phyloP scores from a whole-genome alignment of 352 stramenopile genomes.

The Phytophthora cajani region DNA sequence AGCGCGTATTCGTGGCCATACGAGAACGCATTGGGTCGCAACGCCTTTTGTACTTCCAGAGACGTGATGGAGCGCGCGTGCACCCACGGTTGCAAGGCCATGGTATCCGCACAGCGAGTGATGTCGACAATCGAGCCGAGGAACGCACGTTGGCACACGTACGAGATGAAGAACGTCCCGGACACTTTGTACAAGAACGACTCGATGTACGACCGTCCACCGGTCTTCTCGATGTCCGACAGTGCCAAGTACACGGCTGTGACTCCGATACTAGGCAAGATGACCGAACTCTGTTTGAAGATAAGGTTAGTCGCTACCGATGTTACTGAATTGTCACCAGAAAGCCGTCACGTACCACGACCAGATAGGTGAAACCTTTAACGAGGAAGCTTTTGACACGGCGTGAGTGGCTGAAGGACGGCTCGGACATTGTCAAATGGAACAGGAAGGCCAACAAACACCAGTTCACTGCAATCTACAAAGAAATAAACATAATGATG shows the following conservation, averaged over 20 bases:
- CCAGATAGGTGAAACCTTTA: slow-evolving; percentile 80
- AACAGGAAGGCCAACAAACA: slow-evolving; percentile 73
- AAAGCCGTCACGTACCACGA: slow-evolving; percentile 54
- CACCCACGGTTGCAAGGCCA: slow-evolving; percentile 77
- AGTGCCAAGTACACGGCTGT: slow-evolving; percentile 81
- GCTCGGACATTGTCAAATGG: slow-evolving; percentile 72
- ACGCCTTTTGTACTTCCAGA: slow-evolving; percentile 54
- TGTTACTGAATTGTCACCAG: neutral
- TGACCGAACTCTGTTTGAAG: slow-evolving; percentile 65
- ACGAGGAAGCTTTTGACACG: slow-evolving; percentile 76
- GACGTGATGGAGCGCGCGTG: slow-evolving; percentile 66
- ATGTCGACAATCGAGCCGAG: slow-evolving; percentile 79
- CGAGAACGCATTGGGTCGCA: slow-evolving; percentile 63
- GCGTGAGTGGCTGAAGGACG: slow-evolving; percentile 68
- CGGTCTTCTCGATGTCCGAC: slow-evolving; percentile 57
- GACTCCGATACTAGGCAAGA: slow-evolving; percentile 80
- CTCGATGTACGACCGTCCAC: slow-evolving; percentile 69
- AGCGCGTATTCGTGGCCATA: slow-evolving; percentile 85
- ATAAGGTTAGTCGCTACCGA: neutral
- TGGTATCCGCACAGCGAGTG: slow-evolving; percentile 64
- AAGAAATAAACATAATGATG: neutral
- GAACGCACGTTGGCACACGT: slow-evolving; percentile 83
- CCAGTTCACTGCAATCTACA: slow-evolving; percentile 82
- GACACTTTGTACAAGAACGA: slow-evolving; percentile 86
- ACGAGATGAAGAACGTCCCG: slow-evolving; percentile 89